phyloP scores from a whole-genome alignment of 2,329 filamentous ascomycete genomes.

The Colletotrichum sp. region DNA sequence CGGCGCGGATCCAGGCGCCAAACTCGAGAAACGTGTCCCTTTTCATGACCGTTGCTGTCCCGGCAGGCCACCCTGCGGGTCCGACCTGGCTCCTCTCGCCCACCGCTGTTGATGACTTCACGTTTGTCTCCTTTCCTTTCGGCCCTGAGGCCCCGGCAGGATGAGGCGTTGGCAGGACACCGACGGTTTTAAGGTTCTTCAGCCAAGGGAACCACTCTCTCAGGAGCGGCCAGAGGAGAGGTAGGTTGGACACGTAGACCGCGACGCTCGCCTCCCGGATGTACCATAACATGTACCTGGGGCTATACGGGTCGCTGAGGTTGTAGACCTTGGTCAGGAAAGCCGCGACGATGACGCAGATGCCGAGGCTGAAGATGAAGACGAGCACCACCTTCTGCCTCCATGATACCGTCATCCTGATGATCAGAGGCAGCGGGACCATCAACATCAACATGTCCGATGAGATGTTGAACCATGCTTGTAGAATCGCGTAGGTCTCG shows the following conservation, averaged over 20 bases:
- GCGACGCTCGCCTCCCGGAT: conserved; percentile 57
- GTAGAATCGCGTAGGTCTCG: conserved; percentile 49
- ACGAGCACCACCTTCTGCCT: conserved; percentile 49
- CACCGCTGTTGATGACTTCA: background rate
- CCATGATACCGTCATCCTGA: conserved; percentile 34
- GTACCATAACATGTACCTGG: conserved; percentile 55
- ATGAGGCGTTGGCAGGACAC: background rate
- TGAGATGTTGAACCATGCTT: conserved; percentile 53
- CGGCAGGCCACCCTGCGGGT: background rate
- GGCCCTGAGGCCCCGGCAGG: background rate
- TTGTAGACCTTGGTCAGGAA: conserved; percentile 53
- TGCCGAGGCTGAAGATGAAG: conserved; percentile 54
- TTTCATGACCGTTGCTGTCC: background rate
- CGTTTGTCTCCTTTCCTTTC: background rate
- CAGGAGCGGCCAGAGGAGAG: conserved; percentile 57
- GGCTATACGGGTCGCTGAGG: conserved; percentile 26
- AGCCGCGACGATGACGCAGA: conserved; percentile 48
- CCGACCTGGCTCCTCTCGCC: background rate
- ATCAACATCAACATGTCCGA: conserved; percentile 52
- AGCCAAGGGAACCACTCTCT: conserved; percentile 32
- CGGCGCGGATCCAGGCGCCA: background rate
- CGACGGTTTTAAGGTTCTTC: background rate
- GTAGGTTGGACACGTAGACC: conserved; percentile 58
- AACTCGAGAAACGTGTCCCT: background rate
- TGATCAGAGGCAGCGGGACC: conserved; percentile 51